A percentile compares a stretch with the other conserved stretches of the same genome.
Evolutionary conservation across 495 filamentous ascomycete species (phyloP).

Genomic region (Pyrenopolyporus hunteri): DNA sequence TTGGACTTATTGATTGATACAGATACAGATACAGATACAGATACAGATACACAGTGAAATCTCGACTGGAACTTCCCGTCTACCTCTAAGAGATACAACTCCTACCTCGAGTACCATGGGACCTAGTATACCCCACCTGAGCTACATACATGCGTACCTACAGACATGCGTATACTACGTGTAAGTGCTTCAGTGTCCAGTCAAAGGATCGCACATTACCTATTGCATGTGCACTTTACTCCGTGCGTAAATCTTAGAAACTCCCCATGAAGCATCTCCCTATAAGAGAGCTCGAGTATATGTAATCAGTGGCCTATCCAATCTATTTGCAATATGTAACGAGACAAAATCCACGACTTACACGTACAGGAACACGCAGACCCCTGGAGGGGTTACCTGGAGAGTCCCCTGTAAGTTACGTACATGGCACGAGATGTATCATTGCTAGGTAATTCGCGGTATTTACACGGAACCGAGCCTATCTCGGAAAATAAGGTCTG

Average conservation of each 20-base stretch:
- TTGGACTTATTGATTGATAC: too few relatives aligned
- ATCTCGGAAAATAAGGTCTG: conserved; percentile 8
- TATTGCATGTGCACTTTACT: conserved; percentile 22
- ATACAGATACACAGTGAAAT: too few relatives aligned
- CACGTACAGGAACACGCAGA: conserved; percentile 23
- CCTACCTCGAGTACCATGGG: too few relatives aligned
- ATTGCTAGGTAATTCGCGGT: too few relatives aligned
- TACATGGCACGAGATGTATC: not conserved
- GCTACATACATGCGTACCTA: conserved; percentile 26
- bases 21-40: too few relatives aligned
- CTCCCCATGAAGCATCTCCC: conserved; percentile 15
- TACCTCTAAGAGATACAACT: conserved; percentile 4
- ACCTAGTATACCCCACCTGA: conserved; percentile 15
- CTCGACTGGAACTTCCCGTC: conserved; percentile 26
- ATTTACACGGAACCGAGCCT: too few relatives aligned
- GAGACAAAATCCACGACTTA: conserved; percentile 32
- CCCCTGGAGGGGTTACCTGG: conserved; percentile 17
- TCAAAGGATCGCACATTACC: conserved; percentile 28
- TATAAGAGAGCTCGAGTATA: not conserved
- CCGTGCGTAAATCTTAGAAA: conserved; percentile 5
- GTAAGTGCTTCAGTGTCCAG: conserved; percentile 27
- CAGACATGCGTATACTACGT: too few relatives aligned
- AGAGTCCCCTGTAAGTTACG: conserved; percentile 17
- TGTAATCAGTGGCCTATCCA: conserved; percentile 16
- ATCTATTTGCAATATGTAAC: conserved; percentile 27